Percentiles rank a stretch among this genome's conserved stretches.
phyloP scores from a whole-genome alignment of 345 rosid species.

The Luvunga scandens region DNA sequence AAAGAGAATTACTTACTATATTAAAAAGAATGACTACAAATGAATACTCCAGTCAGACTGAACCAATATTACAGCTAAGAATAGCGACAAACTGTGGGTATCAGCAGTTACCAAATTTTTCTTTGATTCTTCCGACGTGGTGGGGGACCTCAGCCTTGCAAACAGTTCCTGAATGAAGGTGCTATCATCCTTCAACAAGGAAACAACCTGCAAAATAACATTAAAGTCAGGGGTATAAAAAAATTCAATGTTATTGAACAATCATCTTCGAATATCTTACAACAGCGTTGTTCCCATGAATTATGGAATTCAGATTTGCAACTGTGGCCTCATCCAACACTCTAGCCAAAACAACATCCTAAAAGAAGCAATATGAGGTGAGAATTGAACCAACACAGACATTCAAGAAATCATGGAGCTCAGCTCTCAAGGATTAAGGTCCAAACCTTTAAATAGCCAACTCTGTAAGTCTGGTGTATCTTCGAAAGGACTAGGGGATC shows the following conservation, averaged over 20 bases:
- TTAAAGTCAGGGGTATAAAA: conserved; percentile 13
- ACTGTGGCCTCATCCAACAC: conserved; percentile 72
- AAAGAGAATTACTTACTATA: neutral
- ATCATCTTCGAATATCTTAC: conserved; percentile 46
- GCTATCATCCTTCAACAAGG: conserved; percentile 73
- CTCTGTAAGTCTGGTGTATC: conserved; percentile 85
- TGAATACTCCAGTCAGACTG: neutral
- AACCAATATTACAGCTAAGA: neutral
- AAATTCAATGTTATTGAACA: neutral
- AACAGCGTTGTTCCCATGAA: conserved; percentile 65
- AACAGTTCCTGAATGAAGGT: conserved; percentile 88
- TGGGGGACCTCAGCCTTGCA: conserved; percentile 62
- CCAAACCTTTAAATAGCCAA: conserved; percentile 85
- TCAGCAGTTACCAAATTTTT: conserved; percentile 73
- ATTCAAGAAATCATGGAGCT: conserved; percentile 16
- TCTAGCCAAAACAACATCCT: conserved; percentile 96
- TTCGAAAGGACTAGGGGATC: conserved; percentile 66
- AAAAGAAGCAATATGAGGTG: conserved; percentile 23
- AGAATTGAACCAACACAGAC: conserved; percentile 17
- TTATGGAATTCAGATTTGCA: conserved; percentile 66
- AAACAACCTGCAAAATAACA: conserved; percentile 56
- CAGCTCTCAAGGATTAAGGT: conserved; percentile 9
- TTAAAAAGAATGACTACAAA: neutral
- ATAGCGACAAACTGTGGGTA: neutral
- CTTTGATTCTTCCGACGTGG: conserved; percentile 65